Evolutionary conservation across 345 rosid species (phyloP).

Genomic region (Gossypium stocksii): DNA sequence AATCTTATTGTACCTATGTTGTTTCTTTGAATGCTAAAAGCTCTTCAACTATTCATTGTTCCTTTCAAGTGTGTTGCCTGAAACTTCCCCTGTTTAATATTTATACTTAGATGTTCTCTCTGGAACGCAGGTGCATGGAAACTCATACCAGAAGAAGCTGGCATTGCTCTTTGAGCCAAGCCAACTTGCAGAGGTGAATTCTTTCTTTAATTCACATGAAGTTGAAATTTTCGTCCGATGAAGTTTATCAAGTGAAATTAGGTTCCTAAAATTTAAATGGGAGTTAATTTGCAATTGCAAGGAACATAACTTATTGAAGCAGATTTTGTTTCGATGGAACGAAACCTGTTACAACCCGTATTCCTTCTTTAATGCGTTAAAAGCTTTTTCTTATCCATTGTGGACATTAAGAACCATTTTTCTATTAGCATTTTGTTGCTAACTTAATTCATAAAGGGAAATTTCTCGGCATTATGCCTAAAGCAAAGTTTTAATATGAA

Average conservation of each 20-base stretch:
- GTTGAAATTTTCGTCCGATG: neutral
- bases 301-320: neutral
- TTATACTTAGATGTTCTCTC: neutral
- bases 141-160: slow-evolving; percentile 91
- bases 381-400: neutral
- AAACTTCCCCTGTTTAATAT: neutral
- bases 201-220: slow-evolving; percentile 8
- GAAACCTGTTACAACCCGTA: neutral
- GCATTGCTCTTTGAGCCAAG: slow-evolving; percentile 73
- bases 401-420: neutral
- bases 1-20: neutral
- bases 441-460: neutral
- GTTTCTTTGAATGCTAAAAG: neutral
- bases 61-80: neutral
- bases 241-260: neutral
- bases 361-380: neutral
- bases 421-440: neutral
- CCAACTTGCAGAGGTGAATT: slow-evolving; percentile 67
- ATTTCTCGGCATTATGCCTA: neutral
- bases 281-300: neutral
- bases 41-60: neutral
- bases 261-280: slow-evolving; percentile 1
- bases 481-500: neutral
- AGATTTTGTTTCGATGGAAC: neutral
- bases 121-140: slow-evolving; percentile 70